Percentiles rank a stretch among this genome's conserved stretches.
Conservation (phyloP, 306 rosid species). For the Quercus agrifolia region DNA sequence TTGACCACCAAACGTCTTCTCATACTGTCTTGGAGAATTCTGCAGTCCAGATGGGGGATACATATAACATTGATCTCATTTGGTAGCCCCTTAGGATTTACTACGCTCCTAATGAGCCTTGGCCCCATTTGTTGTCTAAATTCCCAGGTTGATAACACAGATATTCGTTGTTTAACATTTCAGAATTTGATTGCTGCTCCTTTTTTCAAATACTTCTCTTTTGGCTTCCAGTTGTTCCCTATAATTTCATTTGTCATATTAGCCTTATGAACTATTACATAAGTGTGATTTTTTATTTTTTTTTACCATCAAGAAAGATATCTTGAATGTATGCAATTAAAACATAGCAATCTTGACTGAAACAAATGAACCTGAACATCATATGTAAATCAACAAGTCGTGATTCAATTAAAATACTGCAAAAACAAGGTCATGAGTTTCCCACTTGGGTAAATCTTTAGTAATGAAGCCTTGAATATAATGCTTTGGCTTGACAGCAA, state of each 20-base stretch:
- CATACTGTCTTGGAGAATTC: neutral
- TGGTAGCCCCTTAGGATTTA: neutral
- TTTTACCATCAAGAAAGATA: neutral
- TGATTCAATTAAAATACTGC: neutral
- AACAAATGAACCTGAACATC: neutral
- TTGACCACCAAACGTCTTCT: neutral
- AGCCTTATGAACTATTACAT: no score
- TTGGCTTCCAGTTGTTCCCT: neutral
- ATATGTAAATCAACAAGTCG: neutral
- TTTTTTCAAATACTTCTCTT: neutral
- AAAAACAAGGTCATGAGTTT: neutral
- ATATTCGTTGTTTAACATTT: neutral
- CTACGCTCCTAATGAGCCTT: neutral
- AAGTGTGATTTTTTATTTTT: neutral
- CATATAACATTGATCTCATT: neutral
- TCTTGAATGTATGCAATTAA: neutral
- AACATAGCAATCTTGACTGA: neutral
- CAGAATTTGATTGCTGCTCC: neutral
- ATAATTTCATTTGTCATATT: neutral
- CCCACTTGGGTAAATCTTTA: neutral
- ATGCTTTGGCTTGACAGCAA: neutral
- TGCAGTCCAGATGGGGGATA: neutral
- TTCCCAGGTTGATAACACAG: neutral
- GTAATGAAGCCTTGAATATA: neutral
- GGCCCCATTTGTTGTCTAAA: neutral